Conservation (phyloP, 805 yeast species). For the Saccharomycopsis sp. region DNA sequence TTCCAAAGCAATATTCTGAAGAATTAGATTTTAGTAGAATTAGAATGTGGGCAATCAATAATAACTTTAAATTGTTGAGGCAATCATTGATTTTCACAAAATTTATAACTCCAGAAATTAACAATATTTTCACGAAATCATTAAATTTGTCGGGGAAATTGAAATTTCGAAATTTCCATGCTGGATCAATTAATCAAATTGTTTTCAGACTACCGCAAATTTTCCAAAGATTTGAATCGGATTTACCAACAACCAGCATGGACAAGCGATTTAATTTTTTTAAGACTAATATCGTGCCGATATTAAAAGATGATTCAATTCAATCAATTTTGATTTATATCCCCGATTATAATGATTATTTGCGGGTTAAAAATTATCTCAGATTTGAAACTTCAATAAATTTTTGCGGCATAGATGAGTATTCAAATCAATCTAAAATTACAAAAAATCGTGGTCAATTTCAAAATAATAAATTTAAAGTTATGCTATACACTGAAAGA, state of each 20-base stretch:
- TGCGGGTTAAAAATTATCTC: constrained; percentile 64
- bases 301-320: constrained; percentile 32
- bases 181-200: constrained; percentile 53
- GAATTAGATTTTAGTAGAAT: constrained; percentile 88
- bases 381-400: constrained; percentile 50
- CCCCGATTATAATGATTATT: constrained; percentile 81
- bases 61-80: constrained; percentile 61
- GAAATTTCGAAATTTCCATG: constrained; percentile 41
- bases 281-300: constrained; percentile 63
- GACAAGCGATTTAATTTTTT: constrained; percentile 79
- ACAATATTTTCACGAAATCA: constrained; percentile 43
- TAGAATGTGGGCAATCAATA: constrained; percentile 88
- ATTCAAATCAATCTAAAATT: constrained; percentile 63
- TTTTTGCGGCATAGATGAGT: constrained; percentile 76
- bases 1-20: constrained; percentile 70
- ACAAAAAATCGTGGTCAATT: constrained; percentile 68
- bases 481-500: constrained; percentile 89
- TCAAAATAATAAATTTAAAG: constrained; percentile 50
- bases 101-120: constrained; percentile 74
- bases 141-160: constrained; percentile 56
- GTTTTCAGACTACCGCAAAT: constrained; percentile 63
- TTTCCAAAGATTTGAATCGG: constrained; percentile 62
- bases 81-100: constrained; percentile 77
- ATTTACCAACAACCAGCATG: constrained; percentile 58
- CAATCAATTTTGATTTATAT: constrained; percentile 72